Conservation (phyloP, 192 early-diverging fungal species). For the Spizellomyces punctatus region DNA sequence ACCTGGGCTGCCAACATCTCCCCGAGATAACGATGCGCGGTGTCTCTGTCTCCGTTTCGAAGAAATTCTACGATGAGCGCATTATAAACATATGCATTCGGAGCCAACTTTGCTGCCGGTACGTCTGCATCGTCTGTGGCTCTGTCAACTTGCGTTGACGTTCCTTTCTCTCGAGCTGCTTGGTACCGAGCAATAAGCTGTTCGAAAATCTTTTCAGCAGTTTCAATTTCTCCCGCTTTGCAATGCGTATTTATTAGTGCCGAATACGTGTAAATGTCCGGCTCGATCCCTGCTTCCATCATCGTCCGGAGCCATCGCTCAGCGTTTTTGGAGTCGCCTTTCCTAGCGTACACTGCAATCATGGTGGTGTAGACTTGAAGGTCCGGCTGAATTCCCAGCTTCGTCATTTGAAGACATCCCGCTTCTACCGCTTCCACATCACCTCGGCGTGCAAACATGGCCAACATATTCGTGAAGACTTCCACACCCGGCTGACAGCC, state of each 20-base stretch:
- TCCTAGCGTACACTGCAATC: slow-evolving; percentile 14
- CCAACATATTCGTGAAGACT: slow-evolving; percentile 21
- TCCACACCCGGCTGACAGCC: slow-evolving; percentile 9
- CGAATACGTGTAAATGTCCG: slow-evolving; percentile 11
- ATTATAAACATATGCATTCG: slow-evolving; percentile 11
- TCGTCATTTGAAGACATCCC: slow-evolving; percentile 1
- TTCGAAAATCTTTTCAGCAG: neutral
- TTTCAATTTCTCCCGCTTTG: slow-evolving; percentile 7
- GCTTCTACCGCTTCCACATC: slow-evolving; percentile 9
- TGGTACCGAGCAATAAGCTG: slow-evolving; percentile 1
- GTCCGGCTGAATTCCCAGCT: neutral
- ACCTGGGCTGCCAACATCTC: slow-evolving; percentile 16
- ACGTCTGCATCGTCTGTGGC: too few relatives aligned
- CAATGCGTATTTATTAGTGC: slow-evolving; percentile 15
- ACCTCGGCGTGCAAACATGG: slow-evolving; percentile 20
- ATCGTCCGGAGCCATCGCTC: slow-evolving; percentile 10
- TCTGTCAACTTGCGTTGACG: too few relatives aligned
- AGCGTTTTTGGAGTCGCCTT: slow-evolving; percentile 9
- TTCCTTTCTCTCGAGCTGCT: neutral
- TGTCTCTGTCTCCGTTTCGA: neutral
- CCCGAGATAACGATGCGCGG: neutral
- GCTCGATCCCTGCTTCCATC: slow-evolving; percentile 1
- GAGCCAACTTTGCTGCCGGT: too few relatives aligned
- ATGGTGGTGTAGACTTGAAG: slow-evolving; percentile 13
- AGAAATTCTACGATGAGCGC: slow-evolving; percentile 8